Percentiles rank a stretch among this genome's conserved stretches.
Evolutionary conservation across 306 rosid species (phyloP).

Genomic region (Sicyos edulis): DNA sequence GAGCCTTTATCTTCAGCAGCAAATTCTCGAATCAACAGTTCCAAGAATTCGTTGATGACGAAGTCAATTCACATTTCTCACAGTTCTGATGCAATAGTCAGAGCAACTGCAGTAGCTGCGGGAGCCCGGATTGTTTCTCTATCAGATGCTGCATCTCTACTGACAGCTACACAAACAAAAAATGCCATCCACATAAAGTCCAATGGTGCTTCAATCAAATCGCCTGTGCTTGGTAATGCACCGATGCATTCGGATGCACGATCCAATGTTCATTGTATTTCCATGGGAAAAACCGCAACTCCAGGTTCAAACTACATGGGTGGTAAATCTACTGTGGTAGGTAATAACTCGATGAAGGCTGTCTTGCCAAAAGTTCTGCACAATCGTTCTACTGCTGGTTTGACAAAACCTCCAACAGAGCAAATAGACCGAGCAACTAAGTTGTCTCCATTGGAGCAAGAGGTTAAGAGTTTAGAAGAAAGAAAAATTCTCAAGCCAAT

Average conservation of each 20-base stretch:
- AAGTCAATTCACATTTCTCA: conserved; percentile 27
- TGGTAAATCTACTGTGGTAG: conserved; percentile 15
- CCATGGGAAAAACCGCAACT: conserved; percentile 22
- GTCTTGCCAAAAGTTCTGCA: conserved; percentile 23
- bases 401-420: conserved; percentile 20
- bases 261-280: conserved; percentile 28
- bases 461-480: conserved; percentile 33
- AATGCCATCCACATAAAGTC: conserved; percentile 36
- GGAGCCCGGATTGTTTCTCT: conserved; percentile 56
- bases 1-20: conserved; percentile 32
- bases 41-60: conserved; percentile 35
- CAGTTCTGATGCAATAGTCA: conserved; percentile 31
- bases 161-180: conserved; percentile 43
- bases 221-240: conserved; percentile 27
- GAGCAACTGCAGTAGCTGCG: conserved; percentile 50
- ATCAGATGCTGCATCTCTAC: conserved; percentile 40
- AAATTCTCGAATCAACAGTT: conserved; percentile 30
- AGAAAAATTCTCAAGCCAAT: conserved; percentile 17
- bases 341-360: conserved; percentile 25
- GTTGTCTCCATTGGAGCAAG: conserved; percentile 28
- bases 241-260: conserved; percentile 34
- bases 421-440: conserved; percentile 28
- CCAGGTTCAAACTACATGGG: conserved; percentile 11
- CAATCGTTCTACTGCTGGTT: conserved; percentile 20
- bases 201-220: conserved; percentile 28